Conservation (phyloP, 305 asterid genomes). For the Stenogyne calaminthoides region DNA sequence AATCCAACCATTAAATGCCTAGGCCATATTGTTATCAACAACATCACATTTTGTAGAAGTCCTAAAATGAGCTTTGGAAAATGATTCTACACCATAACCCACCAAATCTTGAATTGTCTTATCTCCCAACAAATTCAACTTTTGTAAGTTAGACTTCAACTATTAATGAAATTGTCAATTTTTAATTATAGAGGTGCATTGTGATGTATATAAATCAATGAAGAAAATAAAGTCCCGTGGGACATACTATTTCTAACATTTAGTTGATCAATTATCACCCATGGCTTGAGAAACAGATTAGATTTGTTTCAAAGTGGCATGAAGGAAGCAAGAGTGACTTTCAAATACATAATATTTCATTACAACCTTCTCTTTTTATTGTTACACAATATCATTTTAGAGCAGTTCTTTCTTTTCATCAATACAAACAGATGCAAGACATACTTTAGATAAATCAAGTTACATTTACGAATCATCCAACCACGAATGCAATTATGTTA, state of each 20-base stretch:
- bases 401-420: not conserved
- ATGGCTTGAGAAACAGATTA: not conserved
- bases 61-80: no score
- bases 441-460: not conserved
- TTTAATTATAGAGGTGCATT: not conserved
- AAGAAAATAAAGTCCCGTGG: not conserved
- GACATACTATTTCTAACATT: not conserved
- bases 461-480: not conserved
- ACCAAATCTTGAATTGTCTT: no score
- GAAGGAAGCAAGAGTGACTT: not conserved
- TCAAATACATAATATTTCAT: not conserved
- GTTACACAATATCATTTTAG: not conserved
- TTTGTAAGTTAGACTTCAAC: no score
- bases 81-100: no score
- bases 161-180: not conserved
- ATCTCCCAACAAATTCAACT: no score
- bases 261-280: not conserved
- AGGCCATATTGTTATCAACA: no score
- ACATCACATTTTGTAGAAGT: no score
- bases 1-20: no score
- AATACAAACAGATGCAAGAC: not conserved
- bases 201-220: constrained; percentile 6
- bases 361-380: not conserved
- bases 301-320: constrained; percentile 12
- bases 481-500: not conserved